Evolutionary conservation across 345 rosid genomes (phyloP).

Genomic region (Eucalyptus camaldulensis): DNA sequence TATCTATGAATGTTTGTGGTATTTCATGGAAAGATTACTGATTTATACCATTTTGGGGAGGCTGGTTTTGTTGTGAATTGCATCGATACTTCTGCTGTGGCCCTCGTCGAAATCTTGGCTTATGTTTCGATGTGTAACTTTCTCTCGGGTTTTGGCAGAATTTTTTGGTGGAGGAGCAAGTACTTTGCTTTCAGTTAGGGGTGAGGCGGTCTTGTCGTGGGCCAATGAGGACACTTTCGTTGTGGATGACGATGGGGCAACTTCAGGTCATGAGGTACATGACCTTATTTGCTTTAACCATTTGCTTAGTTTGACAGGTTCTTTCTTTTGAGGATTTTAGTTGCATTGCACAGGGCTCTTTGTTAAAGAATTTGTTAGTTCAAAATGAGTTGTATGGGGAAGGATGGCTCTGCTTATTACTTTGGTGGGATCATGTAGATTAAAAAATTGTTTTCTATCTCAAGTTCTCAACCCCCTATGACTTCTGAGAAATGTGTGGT

Average conservation of each 20-base stretch:
- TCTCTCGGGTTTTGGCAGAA: slow-evolving; percentile 19
- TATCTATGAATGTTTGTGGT: not conserved
- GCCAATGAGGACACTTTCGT: slow-evolving; percentile 50
- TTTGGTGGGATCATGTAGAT: not conserved
- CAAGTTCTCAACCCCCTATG: not conserved
- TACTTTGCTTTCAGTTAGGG: slow-evolving; percentile 57
- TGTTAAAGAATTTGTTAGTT: not conserved
- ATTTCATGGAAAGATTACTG: not conserved
- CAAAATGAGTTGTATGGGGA: not conserved
- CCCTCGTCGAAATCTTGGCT: not conserved
- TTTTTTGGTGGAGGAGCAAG: slow-evolving; percentile 32
- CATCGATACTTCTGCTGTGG: not conserved
- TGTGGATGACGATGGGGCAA: slow-evolving; percentile 48
- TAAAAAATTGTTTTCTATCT: not conserved
- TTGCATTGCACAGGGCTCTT: not conserved
- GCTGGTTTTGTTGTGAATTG: not conserved
- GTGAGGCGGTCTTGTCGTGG: slow-evolving; percentile 70
- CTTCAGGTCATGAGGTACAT: slow-evolving; percentile 47
- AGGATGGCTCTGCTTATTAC: not conserved
- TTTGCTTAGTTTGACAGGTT: not conserved
- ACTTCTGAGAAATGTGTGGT: not conserved
- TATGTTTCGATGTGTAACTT: not conserved
- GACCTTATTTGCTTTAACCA: not conserved
- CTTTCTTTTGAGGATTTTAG: not conserved
- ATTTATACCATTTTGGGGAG: not conserved